Base-by-base conservation (phyloP, 2,329 filamentous ascomycete genomes). In the Blastomyces parvus region DNA sequence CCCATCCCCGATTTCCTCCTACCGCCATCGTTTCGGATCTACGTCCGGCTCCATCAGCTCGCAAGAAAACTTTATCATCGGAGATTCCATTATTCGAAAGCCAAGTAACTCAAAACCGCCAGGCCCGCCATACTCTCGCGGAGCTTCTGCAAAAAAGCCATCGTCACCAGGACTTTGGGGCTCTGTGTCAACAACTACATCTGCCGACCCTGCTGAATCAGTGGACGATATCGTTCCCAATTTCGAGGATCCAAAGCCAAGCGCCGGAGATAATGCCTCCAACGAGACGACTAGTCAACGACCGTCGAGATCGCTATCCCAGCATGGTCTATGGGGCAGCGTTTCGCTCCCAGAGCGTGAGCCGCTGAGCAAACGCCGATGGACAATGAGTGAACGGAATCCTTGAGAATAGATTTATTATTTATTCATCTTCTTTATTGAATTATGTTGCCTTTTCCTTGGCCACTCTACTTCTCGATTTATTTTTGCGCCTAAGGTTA, bases 321-420 rank as follows among this genome's bases (percentile, higher is more conserved):
- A 76, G 60, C 71, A 72, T 13, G 75, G 75, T 9, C 70, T 78
- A 17, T 78, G 76, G 76, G 73, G 74, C 0, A 73, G 73, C 67
- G 67, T 70, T 8, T 68, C 69, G 22, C 9, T 42, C n/a, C n/a
- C 46, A 25, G 53, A 63, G 11, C 60, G 64, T 27, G 62, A 65
- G 14, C 27, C 56, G 11, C 17, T 48, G 1, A 52, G 42, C 11
- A 65, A 65, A 60, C 61, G 64, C n/a, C 59, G 64, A 27, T 65
- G 64, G 64, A 65, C 64, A 14, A 53, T 64, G 42, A 65, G 56
- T 6, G 62, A 65, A 13, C 62, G 62, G 17, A 60, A 65, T 56
- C 4, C 19, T 11, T 62, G 36, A 22, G 3, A 30, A 8, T 50
- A 14, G 22, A 44, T 2, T 11, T 59, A 30, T 30, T 46, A 5